Base-by-base conservation (phyloP, 148 eudicot genomes). In the Oxyria digyna region DNA sequence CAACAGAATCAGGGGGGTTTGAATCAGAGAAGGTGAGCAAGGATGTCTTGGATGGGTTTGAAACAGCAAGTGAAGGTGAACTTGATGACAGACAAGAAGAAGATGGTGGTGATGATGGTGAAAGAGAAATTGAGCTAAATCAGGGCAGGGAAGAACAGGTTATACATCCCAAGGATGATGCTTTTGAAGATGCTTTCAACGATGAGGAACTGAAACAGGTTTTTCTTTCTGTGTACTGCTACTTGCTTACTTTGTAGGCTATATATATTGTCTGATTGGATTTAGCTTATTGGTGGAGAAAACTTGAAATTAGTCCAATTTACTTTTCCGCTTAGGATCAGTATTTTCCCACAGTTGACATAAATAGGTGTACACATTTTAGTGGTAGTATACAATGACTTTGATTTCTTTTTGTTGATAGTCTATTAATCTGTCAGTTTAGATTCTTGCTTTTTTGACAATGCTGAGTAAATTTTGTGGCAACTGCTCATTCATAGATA, bases 141-240 rank as follows among this genome's bases (percentile, higher is more conserved):
- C 21, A 72, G 33, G 66, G 67, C 5, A 48, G 62, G 37, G 67
- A 54, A 62, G 73, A 72, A 54, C 54, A 67, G 70, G 37, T 69
- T 38, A 57, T n/a, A 42, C 10, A 67, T 46, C 62, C 71, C 26
- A 72, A 74, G 67, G 83, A 79, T 46, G 79, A 73, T 68, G 67
- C 76, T 33, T 74, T 57, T 29, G 73, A 83, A 72, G 75, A 76
- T 72, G 78, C 76, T 8, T 69, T 78, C 15, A 66, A 76, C 41
- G 87, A 85, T 15, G 75, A 78, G 33, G 77, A 87, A 62, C 72
- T 72, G 29, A 72, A 70, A 32, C 84, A 86, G 90, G 89, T 85
- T 18, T 9, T 68, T 17, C 6, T 46, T 24, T 59, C 32, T 6
- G n/a, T 31, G 12, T 32, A 24, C 48, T 43, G 48, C 17, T 35